A percentile compares a stretch with the other conserved stretches of the same genome.
These are phyloP conservation scores for Hirschioporus abietinus DNA, from an alignment of 768 basidiomycete species.

Conservation along the genomic window DNA sequence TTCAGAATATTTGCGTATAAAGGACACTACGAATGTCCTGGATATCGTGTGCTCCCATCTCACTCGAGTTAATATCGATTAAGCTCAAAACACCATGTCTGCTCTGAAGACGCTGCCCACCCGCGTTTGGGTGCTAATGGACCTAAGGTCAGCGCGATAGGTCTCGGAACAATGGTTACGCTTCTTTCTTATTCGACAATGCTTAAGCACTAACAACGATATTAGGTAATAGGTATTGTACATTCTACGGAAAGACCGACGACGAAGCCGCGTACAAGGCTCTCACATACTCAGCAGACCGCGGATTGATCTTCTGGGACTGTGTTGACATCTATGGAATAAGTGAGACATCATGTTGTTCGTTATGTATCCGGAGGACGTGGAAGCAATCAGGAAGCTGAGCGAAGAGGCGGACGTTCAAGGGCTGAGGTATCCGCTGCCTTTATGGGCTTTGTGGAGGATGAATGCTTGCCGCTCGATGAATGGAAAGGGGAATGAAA, in stretches of 20 bases:
- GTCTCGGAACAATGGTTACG: slow-evolving; percentile 12
- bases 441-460: neutral
- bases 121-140: slow-evolving; percentile 10
- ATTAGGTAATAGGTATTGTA: slow-evolving; percentile 7
- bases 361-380: slow-evolving; percentile 18
- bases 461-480: neutral
- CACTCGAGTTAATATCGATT: too few relatives aligned
- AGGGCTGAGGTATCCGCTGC: slow-evolving; percentile 15
- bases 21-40: neutral
- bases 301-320: slow-evolving; percentile 20
- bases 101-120: neutral
- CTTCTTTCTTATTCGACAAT: neutral
- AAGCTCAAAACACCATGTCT: neutral
- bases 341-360: neutral
- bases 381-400: slow-evolving; percentile 20
- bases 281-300: slow-evolving; percentile 16
- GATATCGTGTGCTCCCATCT: neutral
- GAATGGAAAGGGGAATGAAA: slow-evolving; percentile 4
- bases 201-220: neutral
- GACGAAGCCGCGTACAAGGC: slow-evolving; percentile 14
- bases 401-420: slow-evolving; percentile 10
- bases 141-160: slow-evolving; percentile 11
- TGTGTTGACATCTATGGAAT: slow-evolving; percentile 19
- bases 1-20: neutral
- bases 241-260: slow-evolving; percentile 17